These are phyloP conservation scores for Speleostelium caveatum DNA, from an alignment of 78 protist species.

Conservation along the genomic window DNA sequence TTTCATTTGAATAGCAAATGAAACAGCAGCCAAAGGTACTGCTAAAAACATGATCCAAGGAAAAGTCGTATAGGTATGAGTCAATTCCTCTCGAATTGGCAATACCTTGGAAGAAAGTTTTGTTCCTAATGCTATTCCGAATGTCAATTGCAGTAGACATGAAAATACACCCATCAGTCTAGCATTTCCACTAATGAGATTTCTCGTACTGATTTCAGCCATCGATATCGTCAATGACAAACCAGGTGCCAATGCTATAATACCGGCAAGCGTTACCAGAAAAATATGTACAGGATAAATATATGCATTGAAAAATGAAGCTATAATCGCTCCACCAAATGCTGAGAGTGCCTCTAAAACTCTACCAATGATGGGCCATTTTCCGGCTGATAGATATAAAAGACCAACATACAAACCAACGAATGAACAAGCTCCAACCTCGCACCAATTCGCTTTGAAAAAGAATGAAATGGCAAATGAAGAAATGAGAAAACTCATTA, in stretches of 20 bases:
- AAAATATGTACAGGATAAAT: slow-evolving; percentile 49
- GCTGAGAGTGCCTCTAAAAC: slow-evolving; percentile 67
- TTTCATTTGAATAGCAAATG: slow-evolving; percentile 74
- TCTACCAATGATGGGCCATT: slow-evolving; percentile 57
- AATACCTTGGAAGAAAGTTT: slow-evolving; percentile 16
- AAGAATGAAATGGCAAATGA: slow-evolving; percentile 63
- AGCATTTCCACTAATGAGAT: slow-evolving; percentile 64
- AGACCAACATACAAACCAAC: slow-evolving; percentile 69
- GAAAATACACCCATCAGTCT: slow-evolving; percentile 66
- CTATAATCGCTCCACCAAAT: slow-evolving; percentile 67
- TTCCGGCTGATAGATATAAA: slow-evolving; percentile 13
- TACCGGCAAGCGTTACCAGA: slow-evolving; percentile 54
- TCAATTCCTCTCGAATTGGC: slow-evolving; percentile 30
- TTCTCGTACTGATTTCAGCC: slow-evolving; percentile 55
- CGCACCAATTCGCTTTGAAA: slow-evolving; percentile 49
- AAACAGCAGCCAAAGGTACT: slow-evolving; percentile 65
- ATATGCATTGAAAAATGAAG: slow-evolving; percentile 45
- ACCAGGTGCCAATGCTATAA: slow-evolving; percentile 78
- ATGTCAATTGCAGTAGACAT: slow-evolving; percentile 56
- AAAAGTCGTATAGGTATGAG: slow-evolving; percentile 25
- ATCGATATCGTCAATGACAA: slow-evolving; percentile 51
- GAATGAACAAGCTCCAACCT: slow-evolving; percentile 62
- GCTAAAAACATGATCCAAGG: slow-evolving; percentile 81
- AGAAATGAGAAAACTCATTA: slow-evolving; percentile 45
- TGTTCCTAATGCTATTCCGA: slow-evolving; percentile 75